A percentile compares a stretch with the other conserved stretches of the same genome.
phyloP scores from a whole-genome alignment of 2,329 filamentous ascomycete genomes.

The Pestalotiopsis sp. region DNA sequence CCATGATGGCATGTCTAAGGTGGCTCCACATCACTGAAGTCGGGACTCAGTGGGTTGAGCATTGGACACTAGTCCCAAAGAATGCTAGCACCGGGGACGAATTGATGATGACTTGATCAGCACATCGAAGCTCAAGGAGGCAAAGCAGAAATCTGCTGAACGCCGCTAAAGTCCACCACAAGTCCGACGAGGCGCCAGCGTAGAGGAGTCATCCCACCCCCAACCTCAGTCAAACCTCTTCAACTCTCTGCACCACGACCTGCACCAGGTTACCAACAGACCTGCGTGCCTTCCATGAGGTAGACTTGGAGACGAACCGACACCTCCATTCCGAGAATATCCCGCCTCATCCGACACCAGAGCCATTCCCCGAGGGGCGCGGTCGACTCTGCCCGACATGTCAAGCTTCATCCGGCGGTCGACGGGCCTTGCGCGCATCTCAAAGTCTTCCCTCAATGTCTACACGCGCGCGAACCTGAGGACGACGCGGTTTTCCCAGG shows the following conservation, averaged over 20 bases:
- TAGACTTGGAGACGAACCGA: background rate
- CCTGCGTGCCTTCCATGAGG: slow-evolving; percentile 11
- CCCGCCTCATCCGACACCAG: slow-evolving; percentile 21
- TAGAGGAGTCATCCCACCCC: background rate
- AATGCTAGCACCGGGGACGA: background rate
- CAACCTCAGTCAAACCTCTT: background rate
- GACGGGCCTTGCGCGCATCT: slow-evolving; percentile 28
- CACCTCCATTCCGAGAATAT: slow-evolving; percentile 1
- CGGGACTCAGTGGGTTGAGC: background rate
- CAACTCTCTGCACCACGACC: background rate
- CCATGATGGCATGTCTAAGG: background rate
- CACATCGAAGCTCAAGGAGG: slow-evolving; percentile 14
- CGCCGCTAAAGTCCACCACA: slow-evolving; percentile 12
- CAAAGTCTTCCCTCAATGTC: slow-evolving; percentile 25
- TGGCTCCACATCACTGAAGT: background rate
- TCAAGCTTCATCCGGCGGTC: slow-evolving; percentile 34
- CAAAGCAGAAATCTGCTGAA: slow-evolving; percentile 19
- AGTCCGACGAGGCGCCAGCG: background rate
- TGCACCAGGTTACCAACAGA: background rate
- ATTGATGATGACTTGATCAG: slow-evolving; percentile 10
- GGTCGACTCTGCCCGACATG: slow-evolving; percentile 29
- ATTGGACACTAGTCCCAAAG: background rate
- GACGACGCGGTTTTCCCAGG: slow-evolving; percentile 24
- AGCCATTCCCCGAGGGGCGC: slow-evolving; percentile 16
- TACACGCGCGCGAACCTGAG: slow-evolving; percentile 27